Evolutionary conservation across 2,329 filamentous ascomycete genomes (phyloP), one percentile per base, ranked within the genome.

Genomic region (Coniochaeta hoffmannii): DNA sequence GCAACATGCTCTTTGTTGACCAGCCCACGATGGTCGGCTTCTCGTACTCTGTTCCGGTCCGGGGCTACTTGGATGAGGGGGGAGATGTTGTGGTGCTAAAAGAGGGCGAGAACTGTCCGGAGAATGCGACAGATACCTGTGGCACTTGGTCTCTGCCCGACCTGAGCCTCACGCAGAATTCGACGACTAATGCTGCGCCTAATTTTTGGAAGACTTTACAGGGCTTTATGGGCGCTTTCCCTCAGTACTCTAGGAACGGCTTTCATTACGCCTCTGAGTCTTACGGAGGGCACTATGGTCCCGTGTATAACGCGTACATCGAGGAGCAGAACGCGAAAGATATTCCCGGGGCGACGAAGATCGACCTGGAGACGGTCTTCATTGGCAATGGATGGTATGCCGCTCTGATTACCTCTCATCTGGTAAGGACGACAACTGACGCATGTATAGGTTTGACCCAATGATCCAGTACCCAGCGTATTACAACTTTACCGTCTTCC

Each of bases 161-260:
- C 57, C 62, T 73, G 10, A 74, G 72, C 1, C 61, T 79, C 50
- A 81, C 78, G 1, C 76, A 78, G 10, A 80, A 82, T 61, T 72
- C 72, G 9, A 84, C 80, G 1, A 60, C 69, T 15, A 69, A 66
- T 54, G 80, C 81, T 2, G 81, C 81, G 3, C 79, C 79, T 1
- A 78, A 78, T 55, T 81, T 85, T 69, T 85, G 79, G 78, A 80
- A 78, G 65, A 81, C 79, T 0, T 63, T 85, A 26, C 82, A 85
- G 62, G 81, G 80, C 1, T 85, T 86, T 66, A 81, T 83, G 76
- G 81, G 81, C 2, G 81, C 76, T 0, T 85, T 85, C 63, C 81
- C 75, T 1, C 64, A 76, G 56, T 78, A 77, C 60, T 69, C 73
- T 0, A 68, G 75, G 19, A 69, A 75, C 44, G 76, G 74, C 0